phyloP scores from a whole-genome alignment of 352 stramenopile genomes.

The Pythium diclinum region DNA sequence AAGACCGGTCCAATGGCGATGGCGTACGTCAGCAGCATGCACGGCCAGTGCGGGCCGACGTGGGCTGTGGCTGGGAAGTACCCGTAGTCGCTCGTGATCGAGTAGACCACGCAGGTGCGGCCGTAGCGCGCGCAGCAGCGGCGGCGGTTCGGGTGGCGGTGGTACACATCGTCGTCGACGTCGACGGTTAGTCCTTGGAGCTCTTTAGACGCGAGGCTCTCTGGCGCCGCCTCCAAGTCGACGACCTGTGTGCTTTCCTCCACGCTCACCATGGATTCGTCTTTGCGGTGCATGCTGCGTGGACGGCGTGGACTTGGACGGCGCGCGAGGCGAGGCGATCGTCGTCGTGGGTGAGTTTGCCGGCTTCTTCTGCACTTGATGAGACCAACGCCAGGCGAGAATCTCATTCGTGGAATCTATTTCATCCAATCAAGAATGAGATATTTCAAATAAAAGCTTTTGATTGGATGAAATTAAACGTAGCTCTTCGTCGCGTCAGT shows the following conservation, averaged over 20 bases:
- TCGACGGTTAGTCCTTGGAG: background rate
- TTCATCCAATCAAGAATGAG: background rate
- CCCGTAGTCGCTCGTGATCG: constrained; percentile 37
- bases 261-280: background rate
- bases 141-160: constrained; percentile 16
- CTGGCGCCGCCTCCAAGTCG: constrained; percentile 13
- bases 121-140: constrained; percentile 40
- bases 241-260: background rate
- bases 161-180: constrained; percentile 13
- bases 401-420: background rate
- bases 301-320: no score
- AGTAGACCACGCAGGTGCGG: constrained; percentile 60
- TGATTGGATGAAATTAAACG: background rate
- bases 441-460: background rate
- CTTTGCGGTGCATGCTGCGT: constrained; percentile 5
- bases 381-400: background rate
- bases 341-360: background rate
- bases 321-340: background rate
- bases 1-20: constrained; percentile 53
- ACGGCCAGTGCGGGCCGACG: constrained; percentile 67
- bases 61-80: constrained; percentile 65
- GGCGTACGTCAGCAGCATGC: constrained; percentile 75
- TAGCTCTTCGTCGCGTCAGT: background rate
- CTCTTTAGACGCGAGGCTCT: background rate
- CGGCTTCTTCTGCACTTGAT: background rate